Base-by-base conservation (phyloP, 1,139 yeast genomes). In the Candida pseudoviswanathii region DNA sequence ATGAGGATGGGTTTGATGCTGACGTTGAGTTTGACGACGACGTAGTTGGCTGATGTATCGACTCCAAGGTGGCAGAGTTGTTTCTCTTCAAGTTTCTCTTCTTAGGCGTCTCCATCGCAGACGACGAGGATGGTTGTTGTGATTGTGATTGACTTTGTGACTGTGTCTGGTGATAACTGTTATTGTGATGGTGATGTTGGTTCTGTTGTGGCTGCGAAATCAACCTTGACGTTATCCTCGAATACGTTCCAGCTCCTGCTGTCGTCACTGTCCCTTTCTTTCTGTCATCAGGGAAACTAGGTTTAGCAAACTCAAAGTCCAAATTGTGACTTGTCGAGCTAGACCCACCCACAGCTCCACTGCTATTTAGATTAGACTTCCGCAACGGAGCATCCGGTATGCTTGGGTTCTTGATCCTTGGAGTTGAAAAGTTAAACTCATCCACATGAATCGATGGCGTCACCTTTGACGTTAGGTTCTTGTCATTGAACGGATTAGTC, bases 331-430 rank as follows among this genome's bases (percentile, higher is more conserved):
- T 47, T 5, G 38, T 16, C 9, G 48, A 30, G 22, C 10, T 34
- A 5, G 36, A 21, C 8, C 16, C 11, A 3, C 34, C 45, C 8
- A 31, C 22, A 37, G 30, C 41, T 4, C 41, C 51, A n/a, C 36
- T 43, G 40, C 56, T 55, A 38, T 57, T 55, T 34, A 64, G 54
- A 41, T 71, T 60, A 29, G 80, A 65, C 56, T 70, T 75, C 52
- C 86, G 64, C 30, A 75, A 57, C 2, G 88, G 86, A 0, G 85
- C 85, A 58, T 77, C 84, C 0, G 86, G 85, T 0, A 72, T 61
- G 4, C 65, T 54, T 3, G 73, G 53, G 30, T 75, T 65, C 50
- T 73, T 75, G 37, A 78, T 62, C 53, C 82, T 64, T 7, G 86
- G 85, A 0, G 85, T 80, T 22, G 77, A 68, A 26, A 77, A 60